A percentile compares a stretch with the other conserved stretches of the same genome.
Evolutionary conservation across 169 alveolate genomes (phyloP).

Genomic region (Plasmodium relictum): DNA sequence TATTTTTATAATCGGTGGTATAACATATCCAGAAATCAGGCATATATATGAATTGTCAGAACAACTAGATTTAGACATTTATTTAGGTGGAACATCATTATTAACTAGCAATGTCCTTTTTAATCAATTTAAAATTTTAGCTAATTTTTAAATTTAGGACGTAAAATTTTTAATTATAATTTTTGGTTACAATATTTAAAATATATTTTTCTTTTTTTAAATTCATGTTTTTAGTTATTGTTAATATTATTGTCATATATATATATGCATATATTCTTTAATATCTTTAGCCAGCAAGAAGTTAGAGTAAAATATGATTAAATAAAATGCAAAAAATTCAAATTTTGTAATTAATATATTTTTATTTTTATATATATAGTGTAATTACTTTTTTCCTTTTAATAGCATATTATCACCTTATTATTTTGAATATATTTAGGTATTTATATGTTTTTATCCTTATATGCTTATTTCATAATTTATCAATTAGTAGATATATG

Average conservation of each 20-base stretch:
- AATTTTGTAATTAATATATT: too few species aligned
- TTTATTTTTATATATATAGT: too few species aligned
- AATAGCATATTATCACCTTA: too few species aligned
- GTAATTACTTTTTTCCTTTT: too few species aligned
- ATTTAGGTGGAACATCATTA: conserved; percentile 86
- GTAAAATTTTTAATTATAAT: background rate
- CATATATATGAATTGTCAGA: conserved; percentile 81
- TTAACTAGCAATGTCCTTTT: conserved; percentile 30
- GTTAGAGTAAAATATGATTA: too few species aligned
- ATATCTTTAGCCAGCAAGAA: too few species aligned
- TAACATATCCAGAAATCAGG: conserved; percentile 87
- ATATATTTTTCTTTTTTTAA: background rate
- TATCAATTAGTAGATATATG: too few species aligned
- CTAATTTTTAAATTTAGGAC: conserved; percentile 1
- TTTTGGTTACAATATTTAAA: background rate
- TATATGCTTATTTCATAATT: too few species aligned
- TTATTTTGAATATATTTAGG: too few species aligned
- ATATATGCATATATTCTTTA: background rate
- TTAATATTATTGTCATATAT: background rate
- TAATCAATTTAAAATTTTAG: conserved; percentile 17
- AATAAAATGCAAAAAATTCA: too few species aligned
- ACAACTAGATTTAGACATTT: conserved; percentile 80
- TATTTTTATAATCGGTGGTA: conserved; percentile 87
- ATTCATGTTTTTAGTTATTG: background rate
- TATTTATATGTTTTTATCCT: too few species aligned